Conservation (phyloP, 202 grass and related monocot genomes). For the Hordeum pubiflorum region DNA sequence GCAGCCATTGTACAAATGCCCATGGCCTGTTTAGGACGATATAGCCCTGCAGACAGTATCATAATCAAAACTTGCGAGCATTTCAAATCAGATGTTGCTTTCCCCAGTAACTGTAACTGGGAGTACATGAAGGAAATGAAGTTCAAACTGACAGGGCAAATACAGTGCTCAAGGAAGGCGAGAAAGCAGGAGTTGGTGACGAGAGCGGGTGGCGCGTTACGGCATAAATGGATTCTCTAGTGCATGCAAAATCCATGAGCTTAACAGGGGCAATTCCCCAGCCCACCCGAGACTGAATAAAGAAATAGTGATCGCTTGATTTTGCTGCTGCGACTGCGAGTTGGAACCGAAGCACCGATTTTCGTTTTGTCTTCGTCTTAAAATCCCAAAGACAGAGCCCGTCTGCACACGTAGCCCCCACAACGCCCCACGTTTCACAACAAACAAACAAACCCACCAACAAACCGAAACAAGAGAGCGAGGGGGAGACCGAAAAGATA, state of each 20-base stretch:
- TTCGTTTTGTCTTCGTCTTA: neutral
- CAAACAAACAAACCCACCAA: neutral
- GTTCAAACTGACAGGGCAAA: neutral
- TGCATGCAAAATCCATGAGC: conserved; percentile 1
- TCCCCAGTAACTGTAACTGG: neutral
- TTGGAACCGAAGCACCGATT: neutral
- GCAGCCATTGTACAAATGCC: conserved; percentile 97
- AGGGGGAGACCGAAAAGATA: neutral
- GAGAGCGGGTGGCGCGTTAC: neutral
- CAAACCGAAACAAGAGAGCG: neutral
- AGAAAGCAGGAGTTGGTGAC: neutral
- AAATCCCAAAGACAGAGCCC: neutral
- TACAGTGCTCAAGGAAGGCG: neutral
- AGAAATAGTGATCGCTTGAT: neutral
- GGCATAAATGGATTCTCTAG: neutral
- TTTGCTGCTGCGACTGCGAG: neutral
- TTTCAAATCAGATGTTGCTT: neutral
- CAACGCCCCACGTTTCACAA: conserved; percentile 4
- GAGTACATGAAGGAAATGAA: neutral
- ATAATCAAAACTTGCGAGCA: neutral
- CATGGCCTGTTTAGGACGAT: conserved; percentile 87
- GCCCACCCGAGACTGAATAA: neutral
- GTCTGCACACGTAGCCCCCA: neutral
- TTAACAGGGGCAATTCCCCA: neutral
- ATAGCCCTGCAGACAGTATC: conserved; percentile 64